phyloP scores from a whole-genome alignment of 2,329 filamentous ascomycete species.

The Alternaria brassicicola region DNA sequence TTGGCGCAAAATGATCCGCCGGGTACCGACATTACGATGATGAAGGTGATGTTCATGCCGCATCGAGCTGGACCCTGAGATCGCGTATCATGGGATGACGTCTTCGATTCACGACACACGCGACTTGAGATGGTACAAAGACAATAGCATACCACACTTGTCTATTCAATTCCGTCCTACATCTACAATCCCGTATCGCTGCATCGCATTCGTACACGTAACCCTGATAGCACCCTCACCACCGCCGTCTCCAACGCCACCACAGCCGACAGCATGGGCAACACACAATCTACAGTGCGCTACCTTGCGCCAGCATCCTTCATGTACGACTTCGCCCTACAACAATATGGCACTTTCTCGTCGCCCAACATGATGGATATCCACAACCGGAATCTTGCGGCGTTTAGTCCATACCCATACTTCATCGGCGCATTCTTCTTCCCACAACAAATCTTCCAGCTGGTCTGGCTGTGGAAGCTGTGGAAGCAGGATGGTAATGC shows the following conservation, averaged over 20 bases:
- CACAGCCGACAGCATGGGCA: slow-evolving; percentile 37
- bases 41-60: slow-evolving; percentile 5
- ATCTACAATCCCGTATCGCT: not conserved
- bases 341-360: slow-evolving; percentile 65
- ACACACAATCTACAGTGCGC: slow-evolving; percentile 60
- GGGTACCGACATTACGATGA: slow-evolving; percentile 7
- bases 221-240: not conserved
- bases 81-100: slow-evolving; percentile 9
- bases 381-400: slow-evolving; percentile 63
- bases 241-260: not conserved
- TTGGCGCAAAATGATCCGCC: not conserved
- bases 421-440: slow-evolving; percentile 68
- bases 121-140: not conserved
- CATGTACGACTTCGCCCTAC: slow-evolving; percentile 62
- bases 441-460: slow-evolving; percentile 64
- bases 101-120: slow-evolving; percentile 6
- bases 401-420: slow-evolving; percentile 64
- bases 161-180: not conserved
- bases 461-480: slow-evolving; percentile 63
- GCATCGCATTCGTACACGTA: not conserved
- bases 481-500: slow-evolving; percentile 56
- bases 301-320: slow-evolving; percentile 63
- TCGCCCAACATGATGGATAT: slow-evolving; percentile 65
- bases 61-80: slow-evolving; percentile 15
- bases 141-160: not conserved